Evolutionary conservation across 2,329 filamentous ascomycete genomes (phyloP).

Genomic region (Xylaria sp.): DNA sequence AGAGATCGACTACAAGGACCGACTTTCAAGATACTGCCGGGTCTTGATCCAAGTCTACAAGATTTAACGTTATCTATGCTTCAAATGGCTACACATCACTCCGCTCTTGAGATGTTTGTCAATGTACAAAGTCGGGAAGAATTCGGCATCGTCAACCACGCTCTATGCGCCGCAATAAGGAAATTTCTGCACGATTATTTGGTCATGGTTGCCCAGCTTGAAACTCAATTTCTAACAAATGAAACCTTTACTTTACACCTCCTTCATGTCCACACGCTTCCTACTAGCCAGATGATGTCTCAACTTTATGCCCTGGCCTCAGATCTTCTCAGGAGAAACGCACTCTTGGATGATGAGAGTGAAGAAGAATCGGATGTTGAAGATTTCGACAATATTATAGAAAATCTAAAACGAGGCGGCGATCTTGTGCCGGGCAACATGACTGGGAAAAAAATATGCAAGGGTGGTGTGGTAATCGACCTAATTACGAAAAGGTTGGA

Average conservation of each 20-base stretch:
- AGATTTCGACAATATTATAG: slow-evolving; percentile 92
- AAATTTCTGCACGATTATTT: slow-evolving; percentile 94
- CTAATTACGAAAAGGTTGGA: slow-evolving; percentile 86
- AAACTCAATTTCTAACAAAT: slow-evolving; percentile 91
- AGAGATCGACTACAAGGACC: slow-evolving; percentile 89
- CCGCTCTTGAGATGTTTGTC: slow-evolving; percentile 89
- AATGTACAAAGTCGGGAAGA: slow-evolving; percentile 94
- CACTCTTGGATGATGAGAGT: slow-evolving; percentile 82
- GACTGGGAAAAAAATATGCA: slow-evolving; percentile 90
- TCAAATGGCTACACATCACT: slow-evolving; percentile 93
- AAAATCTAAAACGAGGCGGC: slow-evolving; percentile 87
- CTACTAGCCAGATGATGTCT: slow-evolving; percentile 89
- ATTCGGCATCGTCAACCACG: slow-evolving; percentile 95
- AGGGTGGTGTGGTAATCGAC: slow-evolving; percentile 94
- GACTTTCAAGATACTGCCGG: slow-evolving; percentile 79
- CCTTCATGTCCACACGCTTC: slow-evolving; percentile 89
- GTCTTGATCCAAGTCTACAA: slow-evolving; percentile 89
- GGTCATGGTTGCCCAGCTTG: slow-evolving; percentile 90
- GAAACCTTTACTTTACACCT: slow-evolving; percentile 91
- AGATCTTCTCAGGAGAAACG: slow-evolving; percentile 89
- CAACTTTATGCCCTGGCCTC: slow-evolving; percentile 90
- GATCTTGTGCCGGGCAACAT: slow-evolving; percentile 82
- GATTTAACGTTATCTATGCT: slow-evolving; percentile 91
- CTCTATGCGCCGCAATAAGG: slow-evolving; percentile 92
- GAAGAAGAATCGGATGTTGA: slow-evolving; percentile 79